Evolutionary conservation across 306 rosid genomes (phyloP).

Genomic region (Betula pendula): DNA sequence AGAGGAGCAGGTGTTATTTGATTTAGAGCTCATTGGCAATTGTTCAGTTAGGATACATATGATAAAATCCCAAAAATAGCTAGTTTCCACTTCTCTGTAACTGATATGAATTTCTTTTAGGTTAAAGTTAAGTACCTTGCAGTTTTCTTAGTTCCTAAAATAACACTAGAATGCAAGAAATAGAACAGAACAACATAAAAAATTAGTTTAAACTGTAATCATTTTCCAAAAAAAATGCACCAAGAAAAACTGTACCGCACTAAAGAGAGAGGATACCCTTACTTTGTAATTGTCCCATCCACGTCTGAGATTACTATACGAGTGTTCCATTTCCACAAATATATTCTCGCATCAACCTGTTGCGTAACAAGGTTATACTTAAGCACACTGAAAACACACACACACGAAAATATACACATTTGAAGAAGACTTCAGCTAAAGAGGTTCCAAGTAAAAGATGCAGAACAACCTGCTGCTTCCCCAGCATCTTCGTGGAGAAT

Average conservation of each 20-base stretch:
- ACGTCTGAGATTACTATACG: slow-evolving; percentile 95
- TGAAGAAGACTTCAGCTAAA: slow-evolving; percentile 3
- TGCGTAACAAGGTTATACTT: slow-evolving; percentile 25
- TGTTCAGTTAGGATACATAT: not conserved
- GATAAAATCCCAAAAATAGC: not conserved
- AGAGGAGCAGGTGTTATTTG: not conserved
- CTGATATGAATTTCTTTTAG: not conserved
- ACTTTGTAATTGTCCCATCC: slow-evolving; percentile 98
- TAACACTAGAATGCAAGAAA: slow-evolving; percentile 23
- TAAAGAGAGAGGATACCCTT: slow-evolving; percentile 19
- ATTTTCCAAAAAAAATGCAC: not conserved
- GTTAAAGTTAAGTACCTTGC: not conserved
- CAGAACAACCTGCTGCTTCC: slow-evolving; percentile 67
- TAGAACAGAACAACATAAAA: slow-evolving; percentile 14
- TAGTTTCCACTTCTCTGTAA: not conserved
- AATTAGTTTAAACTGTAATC: not conserved
- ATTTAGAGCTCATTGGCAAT: not conserved
- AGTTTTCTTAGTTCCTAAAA: slow-evolving; percentile 8
- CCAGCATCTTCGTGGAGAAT: slow-evolving; percentile 73
- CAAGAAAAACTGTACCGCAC: not conserved
- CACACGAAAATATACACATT: not conserved
- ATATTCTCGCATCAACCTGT: slow-evolving; percentile 87
- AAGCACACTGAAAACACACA: slow-evolving; percentile 16
- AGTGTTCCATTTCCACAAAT: slow-evolving; percentile 88
- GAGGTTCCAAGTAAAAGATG: slow-evolving; percentile 20